Evolutionary conservation across 805 yeast species (phyloP).

Genomic region (Cyberlindnera mycetangii): DNA sequence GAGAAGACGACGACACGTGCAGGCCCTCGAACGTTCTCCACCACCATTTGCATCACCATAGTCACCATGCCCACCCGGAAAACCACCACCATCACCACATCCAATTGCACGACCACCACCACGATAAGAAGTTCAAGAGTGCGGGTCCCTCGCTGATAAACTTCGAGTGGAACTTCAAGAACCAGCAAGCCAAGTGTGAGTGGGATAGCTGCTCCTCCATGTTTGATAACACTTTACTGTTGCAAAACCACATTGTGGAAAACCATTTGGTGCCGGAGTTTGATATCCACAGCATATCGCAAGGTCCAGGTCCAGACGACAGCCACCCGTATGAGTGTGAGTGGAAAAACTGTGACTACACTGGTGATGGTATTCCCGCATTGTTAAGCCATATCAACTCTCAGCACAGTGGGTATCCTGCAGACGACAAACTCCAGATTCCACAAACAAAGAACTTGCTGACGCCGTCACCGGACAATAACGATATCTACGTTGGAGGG

Average conservation of each 20-base stretch:
- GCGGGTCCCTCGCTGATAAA: constrained; percentile 12
- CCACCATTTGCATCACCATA: constrained; percentile 24
- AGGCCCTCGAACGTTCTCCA: constrained; percentile 5
- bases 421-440: background rate
- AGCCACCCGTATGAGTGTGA: constrained; percentile 45
- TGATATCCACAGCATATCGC: constrained; percentile 2
- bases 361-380: constrained; percentile 47
- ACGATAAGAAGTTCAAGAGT: constrained; percentile 15
- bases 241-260: constrained; percentile 52
- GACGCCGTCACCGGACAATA: constrained; percentile 7
- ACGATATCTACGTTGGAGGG: background rate
- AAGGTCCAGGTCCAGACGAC: background rate
- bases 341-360: constrained; percentile 71
- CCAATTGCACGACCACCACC: constrained; percentile 36
- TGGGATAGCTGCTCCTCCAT: constrained; percentile 63
- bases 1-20: constrained; percentile 15
- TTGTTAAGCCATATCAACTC: constrained; percentile 59
- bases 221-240: constrained; percentile 36
- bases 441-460: background rate
- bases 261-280: constrained; percentile 40
- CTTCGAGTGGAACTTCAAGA: constrained; percentile 31
- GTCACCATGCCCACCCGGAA: constrained; percentile 25
- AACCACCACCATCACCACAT: constrained; percentile 39
- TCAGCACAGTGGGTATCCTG: constrained; percentile 34
- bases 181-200: constrained; percentile 50